Base-by-base conservation (phyloP, 495 filamentous ascomycete genomes). In the Daldinia concentrica region DNA sequence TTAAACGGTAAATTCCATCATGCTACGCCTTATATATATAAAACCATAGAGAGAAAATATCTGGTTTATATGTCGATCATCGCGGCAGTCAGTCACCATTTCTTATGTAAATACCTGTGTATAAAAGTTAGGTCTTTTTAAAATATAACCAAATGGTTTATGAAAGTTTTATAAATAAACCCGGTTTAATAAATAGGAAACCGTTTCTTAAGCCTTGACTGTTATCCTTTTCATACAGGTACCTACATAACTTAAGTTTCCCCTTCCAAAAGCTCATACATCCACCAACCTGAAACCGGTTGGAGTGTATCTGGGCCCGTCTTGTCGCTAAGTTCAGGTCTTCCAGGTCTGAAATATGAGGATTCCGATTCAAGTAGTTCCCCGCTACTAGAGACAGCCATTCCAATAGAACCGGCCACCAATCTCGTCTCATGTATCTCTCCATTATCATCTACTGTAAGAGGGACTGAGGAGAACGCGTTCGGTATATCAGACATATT, bases 1-100 rank as follows among this genome's bases (percentile, higher is more conserved):
- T 71, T 12, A 61, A 66, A 48, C 62, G 62, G 22, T 74, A 72
- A 41, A 14, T 5, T 32, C 0, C 17, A 22, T 6, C 1, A 12
- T 5, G 15, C 26, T n/a, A 30, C 26, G 26, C 11, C 4, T 27
- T 17, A 30, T 54, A 22, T 54, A 22, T 24, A 24, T 22, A 9
- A 14, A 24, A 3, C 8, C 1, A 48, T 22, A 48, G 7, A 3
- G 19, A 12, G 3, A 4, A 0, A 0, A 48, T 12, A 24, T 4
- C 3, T 8, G 19, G 19, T 1, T 6, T 48, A 14, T 48, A 24
- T 3, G 7, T 6, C 14, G 5, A 17, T n/a, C 37, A 41, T n/a
- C 4, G 4, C n/a, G 15, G 37, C n/a, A 41, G 15, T 7, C n/a
- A 41, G 37, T 15, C 37, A 17, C n/a, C 14, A 17, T 41, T 41